Evolutionary conservation across 306 rosid species (phyloP), one percentile per base, ranked within the genome.

Genomic region (Citrullus mucosospermus): DNA sequence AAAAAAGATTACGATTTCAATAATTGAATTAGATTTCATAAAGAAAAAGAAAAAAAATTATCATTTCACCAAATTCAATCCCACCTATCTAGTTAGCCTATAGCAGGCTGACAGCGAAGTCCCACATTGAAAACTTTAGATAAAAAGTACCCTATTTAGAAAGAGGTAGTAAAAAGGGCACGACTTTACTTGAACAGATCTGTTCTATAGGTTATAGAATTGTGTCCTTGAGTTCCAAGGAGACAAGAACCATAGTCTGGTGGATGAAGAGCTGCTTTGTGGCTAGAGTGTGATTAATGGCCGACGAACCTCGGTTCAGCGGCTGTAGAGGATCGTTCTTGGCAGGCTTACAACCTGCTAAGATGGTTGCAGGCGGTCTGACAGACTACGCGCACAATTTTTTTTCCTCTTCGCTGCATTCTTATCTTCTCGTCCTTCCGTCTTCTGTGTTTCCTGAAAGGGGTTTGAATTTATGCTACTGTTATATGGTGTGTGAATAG

Each of bases 171-270:
- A 0, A 0, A 30, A 0, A 0, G 15, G 28, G 3, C 8, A 16
- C 72, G 72, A 63, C 72, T 50, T 16, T 36, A 63, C 46, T 63
- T 34, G 44, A 71, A 78, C 77, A 63, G 70, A 63, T 32, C 70
- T 32, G 70, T 34, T 34, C 46, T 16, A 63, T 63, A 63, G 44
- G 70, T 34, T 63, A 18, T 63, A 60, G 38, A 10, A 3, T 36
- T 59, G 65, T 59, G 15, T 60, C 18, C 39, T 25, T 60, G 67
- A 60, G 67, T 60, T 28, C 39, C 5, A 61, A 32, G 72, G 80
- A 80, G 82, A 55, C 86, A 84, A 63, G 78, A 84, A 71, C 50
- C 56, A 0, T 12, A 32, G 20, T 57, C 84, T 78, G 87, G 80
- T 84, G 43, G 84, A 84, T 78, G 84, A 84, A 28, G 3, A 14